These are phyloP conservation scores for Ophiostoma sp. DNA, from an alignment of 2,329 filamentous ascomycete species.

Conservation along the genomic window DNA sequence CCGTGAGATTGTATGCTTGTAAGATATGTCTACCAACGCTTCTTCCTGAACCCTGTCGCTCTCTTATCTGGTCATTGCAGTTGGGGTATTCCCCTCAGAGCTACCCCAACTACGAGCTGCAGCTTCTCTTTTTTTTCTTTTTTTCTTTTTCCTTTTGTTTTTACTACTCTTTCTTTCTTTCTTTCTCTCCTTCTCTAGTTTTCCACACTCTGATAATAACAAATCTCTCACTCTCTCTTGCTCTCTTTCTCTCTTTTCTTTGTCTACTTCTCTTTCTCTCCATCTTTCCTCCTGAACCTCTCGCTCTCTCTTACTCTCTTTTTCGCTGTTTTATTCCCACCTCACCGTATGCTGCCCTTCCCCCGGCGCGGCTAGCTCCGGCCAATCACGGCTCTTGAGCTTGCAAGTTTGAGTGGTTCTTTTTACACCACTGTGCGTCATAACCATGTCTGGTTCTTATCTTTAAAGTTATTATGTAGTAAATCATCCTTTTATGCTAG, in stretches of 20 bases:
- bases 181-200: background rate
- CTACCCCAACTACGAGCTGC: background rate
- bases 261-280: no score
- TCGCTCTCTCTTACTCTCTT: background rate
- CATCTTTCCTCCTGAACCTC: no score
- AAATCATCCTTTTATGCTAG: background rate
- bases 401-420: background rate
- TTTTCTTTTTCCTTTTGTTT: background rate
- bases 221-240: background rate
- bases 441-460: no score
- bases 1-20: background rate
- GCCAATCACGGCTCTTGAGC: slow-evolving; percentile 2
- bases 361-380: slow-evolving; percentile 8
- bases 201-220: no score
- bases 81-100: slow-evolving; percentile 7
- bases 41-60: background rate
- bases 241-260: background rate
- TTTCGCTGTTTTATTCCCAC: background rate
- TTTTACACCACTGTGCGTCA: no score
- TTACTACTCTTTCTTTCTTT: background rate
- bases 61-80: background rate
- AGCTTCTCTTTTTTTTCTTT: background rate
- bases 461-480: no score
- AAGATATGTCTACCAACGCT: background rate
- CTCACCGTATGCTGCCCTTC: background rate